These are phyloP conservation scores for Malassezia sympodialis DNA, from an alignment of 1,284 basidiomycete genomes.

Conservation along the genomic window DNA sequence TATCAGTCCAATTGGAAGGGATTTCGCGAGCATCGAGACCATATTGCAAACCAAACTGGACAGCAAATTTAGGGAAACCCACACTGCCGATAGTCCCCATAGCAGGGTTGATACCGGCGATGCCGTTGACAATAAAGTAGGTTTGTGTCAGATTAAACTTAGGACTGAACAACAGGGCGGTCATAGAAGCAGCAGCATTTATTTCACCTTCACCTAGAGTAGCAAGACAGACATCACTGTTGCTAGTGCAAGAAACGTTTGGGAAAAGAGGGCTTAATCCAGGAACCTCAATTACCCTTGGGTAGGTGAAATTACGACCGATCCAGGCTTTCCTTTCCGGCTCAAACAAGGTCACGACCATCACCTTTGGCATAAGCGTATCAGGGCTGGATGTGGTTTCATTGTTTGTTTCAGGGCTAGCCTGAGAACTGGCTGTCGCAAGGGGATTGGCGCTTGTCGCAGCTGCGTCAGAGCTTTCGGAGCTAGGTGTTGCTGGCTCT, in stretches of 20 bases:
- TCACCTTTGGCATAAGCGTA: constrained; percentile 5
- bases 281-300: constrained; percentile 50
- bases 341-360: constrained; percentile 43
- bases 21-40: constrained; percentile 53
- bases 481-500: neutral
- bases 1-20: constrained; percentile 51
- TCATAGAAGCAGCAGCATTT: constrained; percentile 52
- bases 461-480: neutral
- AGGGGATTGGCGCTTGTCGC: neutral
- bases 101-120: constrained; percentile 52
- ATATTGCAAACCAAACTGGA: constrained; percentile 52
- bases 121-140: constrained; percentile 54
- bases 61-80: constrained; percentile 52
- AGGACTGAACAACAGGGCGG: constrained; percentile 38
- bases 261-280: constrained; percentile 53
- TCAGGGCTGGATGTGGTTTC: neutral
- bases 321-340: constrained; percentile 48
- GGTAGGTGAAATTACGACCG: constrained; percentile 29
- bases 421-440: neutral
- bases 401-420: neutral
- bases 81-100: constrained; percentile 51
- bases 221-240: constrained; percentile 50
- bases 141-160: constrained; percentile 52
- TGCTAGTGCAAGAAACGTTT: constrained; percentile 50
- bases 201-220: constrained; percentile 52